Conservation (phyloP, 176 grass and related monocot species). For the Carex kokanica region DNA sequence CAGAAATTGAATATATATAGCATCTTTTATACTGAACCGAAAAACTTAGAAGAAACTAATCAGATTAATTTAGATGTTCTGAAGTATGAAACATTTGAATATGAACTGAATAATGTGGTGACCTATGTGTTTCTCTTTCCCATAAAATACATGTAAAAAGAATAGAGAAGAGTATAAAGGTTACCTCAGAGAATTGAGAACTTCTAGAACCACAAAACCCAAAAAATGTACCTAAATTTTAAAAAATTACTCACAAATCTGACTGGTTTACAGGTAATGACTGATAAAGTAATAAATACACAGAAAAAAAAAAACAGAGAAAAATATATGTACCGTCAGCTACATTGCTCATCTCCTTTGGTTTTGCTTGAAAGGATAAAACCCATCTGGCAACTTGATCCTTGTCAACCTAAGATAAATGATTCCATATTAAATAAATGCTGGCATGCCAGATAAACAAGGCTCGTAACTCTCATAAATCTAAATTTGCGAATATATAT, state of each 20-base stretch:
- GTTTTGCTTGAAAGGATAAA: conserved; percentile 80
- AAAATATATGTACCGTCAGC: conserved; percentile 42
- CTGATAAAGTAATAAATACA: conserved; percentile 1
- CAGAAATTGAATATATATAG: not conserved
- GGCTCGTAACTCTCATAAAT: not conserved
- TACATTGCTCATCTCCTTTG: conserved; percentile 24
- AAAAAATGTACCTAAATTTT: conserved; percentile 57
- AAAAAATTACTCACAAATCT: not conserved
- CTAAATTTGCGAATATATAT: not conserved
- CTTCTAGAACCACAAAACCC: conserved; percentile 88
- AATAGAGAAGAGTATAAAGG: conserved; percentile 22
- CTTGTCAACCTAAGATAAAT: conserved; percentile 56
- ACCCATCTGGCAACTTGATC: conserved; percentile 69
- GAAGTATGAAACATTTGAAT: not conserved
- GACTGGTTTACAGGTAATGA: not conserved
- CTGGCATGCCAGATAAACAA: not conserved
- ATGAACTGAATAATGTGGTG: conserved; percentile 2
- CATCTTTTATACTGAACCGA: not conserved
- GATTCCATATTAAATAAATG: not conserved
- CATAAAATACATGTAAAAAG: not conserved
- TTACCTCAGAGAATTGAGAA: conserved; percentile 48
- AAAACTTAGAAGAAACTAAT: conserved; percentile 21
- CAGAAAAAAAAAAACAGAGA: not conserved
- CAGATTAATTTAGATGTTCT: conserved; percentile 2
- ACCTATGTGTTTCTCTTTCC: not conserved